Evolutionary conservation across 1,284 basidiomycete genomes (phyloP).

Genomic region (Ustilago trichophora): DNA sequence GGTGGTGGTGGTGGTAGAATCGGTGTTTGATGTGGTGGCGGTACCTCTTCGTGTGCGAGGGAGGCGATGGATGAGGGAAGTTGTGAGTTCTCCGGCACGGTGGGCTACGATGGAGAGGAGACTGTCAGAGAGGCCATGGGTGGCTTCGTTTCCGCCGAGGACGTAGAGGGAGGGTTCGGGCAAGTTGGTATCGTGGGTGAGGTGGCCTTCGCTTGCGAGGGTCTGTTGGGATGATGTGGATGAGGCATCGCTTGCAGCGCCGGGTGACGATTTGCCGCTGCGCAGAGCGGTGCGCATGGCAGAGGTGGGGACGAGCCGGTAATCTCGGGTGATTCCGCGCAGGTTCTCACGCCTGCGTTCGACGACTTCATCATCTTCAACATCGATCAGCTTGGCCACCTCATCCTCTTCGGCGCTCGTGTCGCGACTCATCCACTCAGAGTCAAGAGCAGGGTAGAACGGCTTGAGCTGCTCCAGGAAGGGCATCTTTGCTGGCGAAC

Average conservation of each 20-base stretch:
- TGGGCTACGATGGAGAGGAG: constrained; percentile 60
- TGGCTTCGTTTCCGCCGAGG: constrained; percentile 63
- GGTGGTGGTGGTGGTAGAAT: not conserved
- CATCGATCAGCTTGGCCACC: constrained; percentile 25
- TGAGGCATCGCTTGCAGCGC: constrained; percentile 28
- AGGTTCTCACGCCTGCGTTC: constrained; percentile 38
- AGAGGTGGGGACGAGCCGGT: constrained; percentile 52
- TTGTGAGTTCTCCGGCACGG: constrained; percentile 59
- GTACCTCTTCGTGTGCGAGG: constrained; percentile 13
- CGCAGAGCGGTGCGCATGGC: constrained; percentile 10
- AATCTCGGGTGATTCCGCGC: constrained; percentile 64
- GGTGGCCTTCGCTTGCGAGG: constrained; percentile 15
- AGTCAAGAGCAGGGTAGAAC: constrained; percentile 54
- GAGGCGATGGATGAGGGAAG: constrained; percentile 39
- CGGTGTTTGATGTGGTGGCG: not conserved
- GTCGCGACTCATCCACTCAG: constrained; percentile 32
- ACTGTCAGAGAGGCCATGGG: constrained; percentile 62
- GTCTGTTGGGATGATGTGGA: constrained; percentile 44
- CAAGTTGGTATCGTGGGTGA: not conserved
- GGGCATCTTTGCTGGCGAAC: constrained; percentile 40
- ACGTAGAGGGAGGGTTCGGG: constrained; percentile 54
- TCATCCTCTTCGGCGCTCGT: constrained; percentile 49
- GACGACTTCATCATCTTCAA: constrained; percentile 50
- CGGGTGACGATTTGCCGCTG: constrained; percentile 32
- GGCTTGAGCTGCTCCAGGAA: constrained; percentile 52